Percentiles rank a stretch among this genome's conserved stretches.
These are phyloP conservation scores for Debaryomycetaceae sp. DNA, from an alignment of 1,139 yeast genomes.

Conservation along the genomic window DNA sequence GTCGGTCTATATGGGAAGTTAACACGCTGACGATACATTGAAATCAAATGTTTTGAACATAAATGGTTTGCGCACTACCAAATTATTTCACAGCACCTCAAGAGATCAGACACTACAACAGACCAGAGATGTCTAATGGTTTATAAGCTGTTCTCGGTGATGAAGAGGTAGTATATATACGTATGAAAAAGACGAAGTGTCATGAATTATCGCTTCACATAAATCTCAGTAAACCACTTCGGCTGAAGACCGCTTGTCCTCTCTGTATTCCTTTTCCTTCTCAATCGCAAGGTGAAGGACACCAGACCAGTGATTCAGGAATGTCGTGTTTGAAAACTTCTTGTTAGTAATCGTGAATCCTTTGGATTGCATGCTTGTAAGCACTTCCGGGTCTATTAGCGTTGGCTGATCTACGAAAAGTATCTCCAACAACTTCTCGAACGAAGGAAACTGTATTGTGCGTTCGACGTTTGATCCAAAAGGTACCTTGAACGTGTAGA, in stretches of 20 bases:
- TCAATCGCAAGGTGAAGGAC: slow-evolving; percentile 35
- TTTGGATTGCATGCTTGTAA: slow-evolving; percentile 44
- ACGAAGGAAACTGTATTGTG: slow-evolving; percentile 32
- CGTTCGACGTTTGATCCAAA: slow-evolving; percentile 6
- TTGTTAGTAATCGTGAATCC: slow-evolving; percentile 50
- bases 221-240: slow-evolving; percentile 33
- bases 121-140: no score
- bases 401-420: slow-evolving; percentile 40
- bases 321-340: slow-evolving; percentile 67
- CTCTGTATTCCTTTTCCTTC: slow-evolving; percentile 39
- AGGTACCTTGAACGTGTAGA: slow-evolving; percentile 12
- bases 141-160: no score
- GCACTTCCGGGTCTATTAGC: slow-evolving; percentile 31
- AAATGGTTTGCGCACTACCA: slow-evolving; percentile 3
- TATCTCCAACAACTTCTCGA: slow-evolving; percentile 32
- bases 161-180: no score
- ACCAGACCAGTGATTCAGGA: slow-evolving; percentile 57
- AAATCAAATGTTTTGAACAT: slow-evolving; percentile 4
- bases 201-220: no score
- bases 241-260: slow-evolving; percentile 31
- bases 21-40: slow-evolving; percentile 20
- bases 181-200: no score
- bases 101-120: no score
- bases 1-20: slow-evolving; percentile 8
- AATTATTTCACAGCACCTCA: not conserved